Percentiles rank a stretch among this genome's conserved stretches.
Conservation (phyloP, 352 stramenopile species). For the Phytophthora uliginosa region DNA sequence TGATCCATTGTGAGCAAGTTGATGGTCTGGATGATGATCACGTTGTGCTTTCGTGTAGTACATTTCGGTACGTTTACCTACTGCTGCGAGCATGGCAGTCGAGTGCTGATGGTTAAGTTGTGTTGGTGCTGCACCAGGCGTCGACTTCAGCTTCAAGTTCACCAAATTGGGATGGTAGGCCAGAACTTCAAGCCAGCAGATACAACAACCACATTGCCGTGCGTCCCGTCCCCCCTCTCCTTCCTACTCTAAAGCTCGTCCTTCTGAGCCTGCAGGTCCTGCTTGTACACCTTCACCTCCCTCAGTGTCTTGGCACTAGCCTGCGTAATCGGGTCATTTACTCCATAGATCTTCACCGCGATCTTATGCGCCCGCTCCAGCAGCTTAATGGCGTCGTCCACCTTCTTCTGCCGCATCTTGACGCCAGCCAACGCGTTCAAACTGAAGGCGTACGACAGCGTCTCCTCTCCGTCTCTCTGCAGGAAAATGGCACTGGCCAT, state of each 20-base stretch:
- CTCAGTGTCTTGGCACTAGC: conserved; percentile 72
- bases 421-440: conserved; percentile 86
- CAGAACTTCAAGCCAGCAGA: background rate
- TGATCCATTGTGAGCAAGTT: conserved; percentile 43
- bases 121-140: background rate
- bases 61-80: conserved; percentile 19
- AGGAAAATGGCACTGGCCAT: conserved; percentile 64
- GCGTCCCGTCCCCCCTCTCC: background rate
- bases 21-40: conserved; percentile 44
- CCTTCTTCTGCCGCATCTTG: conserved; percentile 72
- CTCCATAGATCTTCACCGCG: conserved; percentile 71
- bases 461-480: conserved; percentile 72
- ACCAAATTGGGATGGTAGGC: background rate
- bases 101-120: background rate
- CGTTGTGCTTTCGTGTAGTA: conserved; percentile 17
- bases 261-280: conserved; percentile 47
- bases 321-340: conserved; percentile 67
- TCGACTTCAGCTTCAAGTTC: conserved; percentile 2
- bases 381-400: conserved; percentile 65
- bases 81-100: background rate
- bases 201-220: background rate
- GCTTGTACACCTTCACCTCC: conserved; percentile 69
- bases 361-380: conserved; percentile 78
- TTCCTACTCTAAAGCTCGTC: conserved; percentile 50
- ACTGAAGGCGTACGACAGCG: conserved; percentile 80